Evolutionary conservation across 495 filamentous ascomycete species (phyloP).

Genomic region (Astrocystis sublimbata): DNA sequence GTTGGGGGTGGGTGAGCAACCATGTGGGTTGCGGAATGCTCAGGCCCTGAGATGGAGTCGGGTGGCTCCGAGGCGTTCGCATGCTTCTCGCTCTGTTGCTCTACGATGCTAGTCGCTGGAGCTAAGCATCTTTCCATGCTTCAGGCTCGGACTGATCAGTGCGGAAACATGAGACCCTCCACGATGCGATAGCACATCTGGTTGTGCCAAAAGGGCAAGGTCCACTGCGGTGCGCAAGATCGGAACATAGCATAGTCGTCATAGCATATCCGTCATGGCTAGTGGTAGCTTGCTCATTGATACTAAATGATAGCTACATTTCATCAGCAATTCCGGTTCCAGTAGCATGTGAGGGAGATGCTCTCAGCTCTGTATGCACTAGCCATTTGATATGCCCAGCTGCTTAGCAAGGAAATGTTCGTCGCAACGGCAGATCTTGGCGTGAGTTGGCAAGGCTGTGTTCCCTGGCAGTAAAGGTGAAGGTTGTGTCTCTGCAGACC

Average conservation of each 20-base stretch:
- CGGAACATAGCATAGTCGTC: neutral
- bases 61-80: neutral
- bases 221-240: constrained; percentile 5
- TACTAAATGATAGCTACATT: constrained; percentile 10
- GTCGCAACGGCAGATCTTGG: neutral
- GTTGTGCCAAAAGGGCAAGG: neutral
- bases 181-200: neutral
- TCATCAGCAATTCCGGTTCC: neutral
- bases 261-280: too few relatives aligned
- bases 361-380: too few relatives aligned
- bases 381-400: neutral
- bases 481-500: neutral
- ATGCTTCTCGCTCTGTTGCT: neutral
- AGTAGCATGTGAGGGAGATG: neutral
- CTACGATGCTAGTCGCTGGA: neutral
- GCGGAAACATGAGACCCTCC: neutral
- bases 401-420: neutral
- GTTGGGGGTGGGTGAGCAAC: constrained; percentile 3
- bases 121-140: constrained; percentile 4
- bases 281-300: neutral
- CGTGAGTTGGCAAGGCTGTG: neutral
- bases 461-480: neutral
- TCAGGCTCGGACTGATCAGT: neutral
- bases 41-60: neutral
- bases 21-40: neutral